Evolutionary conservation across 139 green algal species (phyloP).

Genomic region (Chlorella sorokiniana): DNA sequence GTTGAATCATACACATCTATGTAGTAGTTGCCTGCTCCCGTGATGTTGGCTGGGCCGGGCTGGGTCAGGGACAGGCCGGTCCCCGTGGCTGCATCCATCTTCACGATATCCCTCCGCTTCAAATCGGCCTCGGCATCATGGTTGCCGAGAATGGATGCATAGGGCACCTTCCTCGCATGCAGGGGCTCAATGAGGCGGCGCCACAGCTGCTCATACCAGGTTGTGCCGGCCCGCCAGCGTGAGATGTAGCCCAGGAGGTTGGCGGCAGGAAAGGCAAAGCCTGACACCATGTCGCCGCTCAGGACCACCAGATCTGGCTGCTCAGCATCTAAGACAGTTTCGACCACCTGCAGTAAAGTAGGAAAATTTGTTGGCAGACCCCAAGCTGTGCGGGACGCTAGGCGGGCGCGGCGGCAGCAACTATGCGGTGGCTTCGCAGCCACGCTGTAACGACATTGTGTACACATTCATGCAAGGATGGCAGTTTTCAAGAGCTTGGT

Average conservation of each 20-base stretch:
- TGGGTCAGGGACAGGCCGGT: background rate
- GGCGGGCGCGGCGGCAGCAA: too few relatives aligned
- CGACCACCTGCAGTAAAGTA: background rate
- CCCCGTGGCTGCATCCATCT: background rate
- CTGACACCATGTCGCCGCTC: constrained; percentile 35
- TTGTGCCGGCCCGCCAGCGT: background rate
- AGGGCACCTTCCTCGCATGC: background rate
- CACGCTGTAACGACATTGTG: background rate
- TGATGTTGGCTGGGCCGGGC: background rate
- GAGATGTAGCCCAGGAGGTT: background rate
- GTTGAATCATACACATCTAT: constrained; percentile 18
- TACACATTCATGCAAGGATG: background rate
- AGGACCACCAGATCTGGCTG: constrained; percentile 15
- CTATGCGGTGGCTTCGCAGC: background rate
- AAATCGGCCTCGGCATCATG: constrained; percentile 43
- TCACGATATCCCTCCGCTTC: background rate
- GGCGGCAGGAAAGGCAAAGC: constrained; percentile 8
- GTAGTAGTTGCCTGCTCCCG: constrained; percentile 27
- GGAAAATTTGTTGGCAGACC: background rate
- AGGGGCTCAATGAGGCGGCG: constrained; percentile 13
- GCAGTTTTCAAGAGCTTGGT: background rate
- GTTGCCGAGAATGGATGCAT: constrained; percentile 36
- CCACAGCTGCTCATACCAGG: constrained; percentile 36
- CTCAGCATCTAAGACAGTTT: constrained; percentile 2
- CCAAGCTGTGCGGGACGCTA: too few relatives aligned